Evolutionary conservation across 2,329 filamentous ascomycete genomes (phyloP).

Genomic region (Neurospora sp.): DNA sequence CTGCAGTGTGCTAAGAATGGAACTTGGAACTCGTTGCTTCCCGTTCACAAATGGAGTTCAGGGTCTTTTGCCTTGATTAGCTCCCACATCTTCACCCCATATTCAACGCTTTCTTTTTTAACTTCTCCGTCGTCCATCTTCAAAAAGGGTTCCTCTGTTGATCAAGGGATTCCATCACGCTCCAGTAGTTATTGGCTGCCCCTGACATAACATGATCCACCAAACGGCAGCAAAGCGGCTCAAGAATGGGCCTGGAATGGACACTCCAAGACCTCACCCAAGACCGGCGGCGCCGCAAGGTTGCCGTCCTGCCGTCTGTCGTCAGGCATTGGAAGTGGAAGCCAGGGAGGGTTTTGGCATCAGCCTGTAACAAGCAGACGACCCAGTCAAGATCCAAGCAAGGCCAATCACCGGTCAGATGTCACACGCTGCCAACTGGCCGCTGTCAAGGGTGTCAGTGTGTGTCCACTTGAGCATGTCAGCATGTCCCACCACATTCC

Average conservation of each 20-base stretch:
- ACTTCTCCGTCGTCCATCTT: not conserved
- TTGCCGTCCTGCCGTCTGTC: not conserved
- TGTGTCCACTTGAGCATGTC: not conserved
- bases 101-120: not conserved
- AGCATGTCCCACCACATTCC: not conserved
- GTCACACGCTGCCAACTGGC: not conserved
- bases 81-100: not conserved
- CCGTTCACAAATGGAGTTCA: not conserved
- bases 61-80: not conserved
- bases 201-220: not conserved
- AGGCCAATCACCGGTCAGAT: not conserved
- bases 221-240: not conserved
- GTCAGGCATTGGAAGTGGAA: not conserved
- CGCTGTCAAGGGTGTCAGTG: not conserved
- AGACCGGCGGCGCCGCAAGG: not conserved
- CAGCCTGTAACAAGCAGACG: not conserved
- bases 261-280: not conserved
- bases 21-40: not conserved
- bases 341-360: not conserved
- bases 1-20: not conserved
- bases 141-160: not conserved
- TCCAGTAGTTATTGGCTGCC: not conserved
- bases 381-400: not conserved
- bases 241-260: not conserved
- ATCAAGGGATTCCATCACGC: not conserved